Base-by-base conservation (phyloP, 306 rosid species). In the Quercus alba region DNA sequence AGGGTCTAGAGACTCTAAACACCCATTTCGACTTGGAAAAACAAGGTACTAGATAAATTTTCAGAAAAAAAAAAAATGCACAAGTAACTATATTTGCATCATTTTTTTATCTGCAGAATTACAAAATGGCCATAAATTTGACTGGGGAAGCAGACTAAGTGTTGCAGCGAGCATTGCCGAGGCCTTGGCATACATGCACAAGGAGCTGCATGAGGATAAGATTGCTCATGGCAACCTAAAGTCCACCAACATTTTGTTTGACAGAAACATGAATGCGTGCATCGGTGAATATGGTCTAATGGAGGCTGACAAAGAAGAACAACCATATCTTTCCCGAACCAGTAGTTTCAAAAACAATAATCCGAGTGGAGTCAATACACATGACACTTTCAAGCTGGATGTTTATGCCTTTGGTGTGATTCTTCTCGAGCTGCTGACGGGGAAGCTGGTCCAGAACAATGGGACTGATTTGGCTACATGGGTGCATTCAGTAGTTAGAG, bases 261-360 rank as follows among this genome's bases (percentile, higher is more conserved):
- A 83, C 93, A 86, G 70, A 55, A 81, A 87, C 3, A 89, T 87
- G 88, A 83, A 93, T 73, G 87, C 91, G 26, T 80, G 84, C 85
- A 75, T 91, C 52, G 87, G 93, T 58, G 97, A 93, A 73, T 93
- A 93, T 23, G 97, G 97, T 23, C 82, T 89, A 66, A 83, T 85
- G 93, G 77, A 74, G 25, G 73, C 77, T 3, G 92, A 91, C 70
- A 85, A 79, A 72, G 85, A 84, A 79, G 86, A 73, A 21, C 84
- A 79, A 52, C 52, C 78, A 2, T 31, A 33, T 19, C 49, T 55
- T 54, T 66, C 85, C 26, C 73, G 44, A 2, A 41, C 6, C n/a
- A 85, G 23, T 67, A 67, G 80, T 69, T 8, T 63, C 55, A 79
- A 28, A 17, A 82, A 66, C 75, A 84, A 75, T 26, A 81, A 79